A percentile compares a stretch with the other conserved stretches of the same genome.
phyloP scores from a whole-genome alignment of 805 yeast genomes.

The Sungouiella blattae region DNA sequence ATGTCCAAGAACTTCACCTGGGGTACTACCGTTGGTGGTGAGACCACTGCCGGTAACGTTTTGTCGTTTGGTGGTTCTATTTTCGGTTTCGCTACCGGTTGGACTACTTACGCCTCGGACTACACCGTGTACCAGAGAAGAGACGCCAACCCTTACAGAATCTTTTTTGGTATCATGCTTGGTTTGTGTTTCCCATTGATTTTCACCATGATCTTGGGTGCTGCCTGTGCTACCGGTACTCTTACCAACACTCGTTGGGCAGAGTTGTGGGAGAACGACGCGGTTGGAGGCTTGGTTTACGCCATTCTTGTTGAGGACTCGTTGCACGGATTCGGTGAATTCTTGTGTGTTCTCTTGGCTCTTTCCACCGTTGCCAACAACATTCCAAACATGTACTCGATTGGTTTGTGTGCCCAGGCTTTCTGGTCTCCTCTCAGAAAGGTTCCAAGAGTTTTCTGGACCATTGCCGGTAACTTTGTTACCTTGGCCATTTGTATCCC shows the following conservation, averaged over 20 bases:
- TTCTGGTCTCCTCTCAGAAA: constrained; percentile 69
- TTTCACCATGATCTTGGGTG: constrained; percentile 78
- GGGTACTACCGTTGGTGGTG: constrained; percentile 42
- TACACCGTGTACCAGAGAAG: constrained; percentile 84
- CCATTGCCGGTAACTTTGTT: constrained; percentile 67
- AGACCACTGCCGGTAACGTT: constrained; percentile 68
- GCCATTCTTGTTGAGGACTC: constrained; percentile 76
- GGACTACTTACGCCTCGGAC: constrained; percentile 92
- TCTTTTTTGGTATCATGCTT: constrained; percentile 59
- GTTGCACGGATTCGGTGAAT: constrained; percentile 84
- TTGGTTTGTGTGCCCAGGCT: constrained; percentile 83
- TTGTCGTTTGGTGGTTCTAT: constrained; percentile 79
- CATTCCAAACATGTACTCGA: constrained; percentile 91
- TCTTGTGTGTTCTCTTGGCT: constrained; percentile 80
- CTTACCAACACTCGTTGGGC: constrained; percentile 41
- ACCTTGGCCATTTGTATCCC: constrained; percentile 88
- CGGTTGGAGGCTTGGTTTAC: constrained; percentile 81
- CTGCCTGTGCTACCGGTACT: constrained; percentile 77
- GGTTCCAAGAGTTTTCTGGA: constrained; percentile 84
- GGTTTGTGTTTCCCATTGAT: constrained; percentile 69
- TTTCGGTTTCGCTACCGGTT: constrained; percentile 89
- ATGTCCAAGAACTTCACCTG: constrained; percentile 58
- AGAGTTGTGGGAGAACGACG: constrained; percentile 47
- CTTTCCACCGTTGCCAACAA: constrained; percentile 87
- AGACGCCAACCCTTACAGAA: constrained; percentile 52